phyloP scores from a whole-genome alignment of 768 basidiomycete species.

The Suillus clintonianus region DNA sequence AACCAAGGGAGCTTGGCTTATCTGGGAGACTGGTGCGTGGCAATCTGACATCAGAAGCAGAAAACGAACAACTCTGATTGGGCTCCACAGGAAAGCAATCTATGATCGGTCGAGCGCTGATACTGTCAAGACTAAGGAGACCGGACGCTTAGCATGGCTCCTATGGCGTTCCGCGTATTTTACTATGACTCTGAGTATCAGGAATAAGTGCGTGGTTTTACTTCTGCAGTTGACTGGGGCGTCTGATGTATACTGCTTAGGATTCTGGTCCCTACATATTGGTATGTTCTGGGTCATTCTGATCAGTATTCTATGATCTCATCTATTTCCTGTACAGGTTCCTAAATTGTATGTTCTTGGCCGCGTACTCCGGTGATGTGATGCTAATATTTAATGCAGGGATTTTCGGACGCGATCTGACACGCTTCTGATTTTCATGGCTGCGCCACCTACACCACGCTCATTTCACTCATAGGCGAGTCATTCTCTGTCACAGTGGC shows the following conservation, averaged over 20 bases:
- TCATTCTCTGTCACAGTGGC: constrained; percentile 17
- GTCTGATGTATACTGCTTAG: constrained; percentile 31
- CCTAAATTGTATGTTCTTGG: constrained; percentile 55
- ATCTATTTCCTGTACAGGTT: constrained; percentile 45
- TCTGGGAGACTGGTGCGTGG: constrained; percentile 67
- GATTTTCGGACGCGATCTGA: constrained; percentile 77
- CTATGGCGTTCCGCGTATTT: constrained; percentile 84
- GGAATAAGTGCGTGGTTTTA: constrained; percentile 59
- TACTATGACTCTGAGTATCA: constrained; percentile 68
- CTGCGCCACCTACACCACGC: background rate
- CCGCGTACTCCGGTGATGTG: constrained; percentile 12
- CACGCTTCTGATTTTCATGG: constrained; percentile 51
- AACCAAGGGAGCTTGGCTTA: constrained; percentile 80
- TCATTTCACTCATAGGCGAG: constrained; percentile 14
- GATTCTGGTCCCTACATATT: constrained; percentile 68
- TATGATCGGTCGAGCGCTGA: constrained; percentile 63
- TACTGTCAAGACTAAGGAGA: constrained; percentile 56
- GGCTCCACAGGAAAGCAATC: constrained; percentile 63
- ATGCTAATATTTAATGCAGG: constrained; percentile 38
- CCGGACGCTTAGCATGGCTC: constrained; percentile 73
- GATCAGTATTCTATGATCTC: constrained; percentile 8
- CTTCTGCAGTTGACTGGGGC: constrained; percentile 6
- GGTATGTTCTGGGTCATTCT: constrained; percentile 39
- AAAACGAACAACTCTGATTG: constrained; percentile 7
- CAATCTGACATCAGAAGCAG: background rate